Evolutionary conservation across 179 eudicot species (phyloP).

Genomic region (Gypsophila paniculata): DNA sequence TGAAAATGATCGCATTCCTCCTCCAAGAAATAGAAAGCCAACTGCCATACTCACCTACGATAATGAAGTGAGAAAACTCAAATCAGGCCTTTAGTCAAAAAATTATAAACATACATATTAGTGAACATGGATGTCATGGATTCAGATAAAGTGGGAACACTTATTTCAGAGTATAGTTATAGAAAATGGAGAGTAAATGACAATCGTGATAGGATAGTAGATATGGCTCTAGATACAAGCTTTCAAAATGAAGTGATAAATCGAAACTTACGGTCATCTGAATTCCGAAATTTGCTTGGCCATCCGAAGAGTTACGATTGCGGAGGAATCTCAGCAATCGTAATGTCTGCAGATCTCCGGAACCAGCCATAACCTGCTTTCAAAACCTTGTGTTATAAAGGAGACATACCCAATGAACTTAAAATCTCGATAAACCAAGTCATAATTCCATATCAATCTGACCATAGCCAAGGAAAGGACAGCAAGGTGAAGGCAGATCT

Average conservation of each 20-base stretch:
- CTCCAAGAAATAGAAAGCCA: slow-evolving; percentile 94
- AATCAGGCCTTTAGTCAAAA: slow-evolving; percentile 5
- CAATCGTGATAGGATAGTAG: not conserved
- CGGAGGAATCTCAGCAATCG: slow-evolving; percentile 78
- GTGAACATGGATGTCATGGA: not conserved
- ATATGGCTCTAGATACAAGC: not conserved
- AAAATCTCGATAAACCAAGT: not conserved
- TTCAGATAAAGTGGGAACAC: not conserved
- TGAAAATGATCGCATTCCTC: slow-evolving; percentile 91
- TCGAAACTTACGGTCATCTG: slow-evolving; percentile 82
- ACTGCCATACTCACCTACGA: slow-evolving; percentile 79
- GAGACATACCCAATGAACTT: slow-evolving; percentile 15
- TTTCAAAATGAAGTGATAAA: not conserved
- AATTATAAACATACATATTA: not conserved
- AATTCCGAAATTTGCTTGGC: slow-evolving; percentile 75
- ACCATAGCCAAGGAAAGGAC: slow-evolving; percentile 91
- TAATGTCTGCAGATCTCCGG: slow-evolving; percentile 86
- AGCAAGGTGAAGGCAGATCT: slow-evolving; percentile 89
- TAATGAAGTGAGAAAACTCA: slow-evolving; percentile 3
- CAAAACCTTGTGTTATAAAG: slow-evolving; percentile 25
- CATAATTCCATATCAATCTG: slow-evolving; percentile 22
- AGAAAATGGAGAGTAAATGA: not conserved
- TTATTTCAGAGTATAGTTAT: not conserved
- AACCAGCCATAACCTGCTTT: slow-evolving; percentile 98
- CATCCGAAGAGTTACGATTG: slow-evolving; percentile 74